Conservation (phyloP, 2,329 filamentous ascomycete genomes). For the Metarhizium humberi region DNA sequence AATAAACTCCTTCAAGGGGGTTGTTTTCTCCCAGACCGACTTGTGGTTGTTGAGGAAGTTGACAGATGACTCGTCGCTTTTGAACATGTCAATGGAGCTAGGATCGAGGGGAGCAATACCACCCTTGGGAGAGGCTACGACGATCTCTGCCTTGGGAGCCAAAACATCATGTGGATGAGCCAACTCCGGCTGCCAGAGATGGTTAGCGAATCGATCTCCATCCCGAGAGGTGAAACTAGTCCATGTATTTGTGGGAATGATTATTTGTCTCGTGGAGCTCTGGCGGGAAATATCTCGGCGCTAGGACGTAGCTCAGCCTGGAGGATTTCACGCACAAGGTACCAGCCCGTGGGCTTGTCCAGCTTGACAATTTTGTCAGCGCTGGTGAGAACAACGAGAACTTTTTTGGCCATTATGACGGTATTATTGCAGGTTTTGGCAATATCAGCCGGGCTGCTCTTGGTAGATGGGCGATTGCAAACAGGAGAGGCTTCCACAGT, state of each 20-base stretch:
- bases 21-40: slow-evolving; percentile 54
- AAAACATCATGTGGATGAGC: slow-evolving; percentile 56
- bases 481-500: too few relatives aligned
- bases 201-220: background rate
- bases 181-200: slow-evolving; percentile 41
- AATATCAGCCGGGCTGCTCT: background rate
- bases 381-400: slow-evolving; percentile 65
- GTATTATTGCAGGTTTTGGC: background rate
- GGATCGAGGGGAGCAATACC: slow-evolving; percentile 54
- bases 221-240: background rate
- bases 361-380: slow-evolving; percentile 37
- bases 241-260: background rate
- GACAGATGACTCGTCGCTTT: slow-evolving; percentile 40
- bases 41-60: slow-evolving; percentile 47
- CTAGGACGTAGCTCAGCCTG: background rate
- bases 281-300: background rate
- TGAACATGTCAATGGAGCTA: slow-evolving; percentile 43
- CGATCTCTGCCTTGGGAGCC: slow-evolving; percentile 40
- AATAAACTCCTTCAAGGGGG: slow-evolving; percentile 44
- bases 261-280: background rate
- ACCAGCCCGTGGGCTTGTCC: slow-evolving; percentile 59
- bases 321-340: slow-evolving; percentile 38
- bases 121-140: slow-evolving; percentile 53
- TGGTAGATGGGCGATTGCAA: background rate
- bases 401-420: slow-evolving; percentile 40